phyloP scores from a whole-genome alignment of 2,329 filamentous ascomycete species.

The Fusarium avenaceum region DNA sequence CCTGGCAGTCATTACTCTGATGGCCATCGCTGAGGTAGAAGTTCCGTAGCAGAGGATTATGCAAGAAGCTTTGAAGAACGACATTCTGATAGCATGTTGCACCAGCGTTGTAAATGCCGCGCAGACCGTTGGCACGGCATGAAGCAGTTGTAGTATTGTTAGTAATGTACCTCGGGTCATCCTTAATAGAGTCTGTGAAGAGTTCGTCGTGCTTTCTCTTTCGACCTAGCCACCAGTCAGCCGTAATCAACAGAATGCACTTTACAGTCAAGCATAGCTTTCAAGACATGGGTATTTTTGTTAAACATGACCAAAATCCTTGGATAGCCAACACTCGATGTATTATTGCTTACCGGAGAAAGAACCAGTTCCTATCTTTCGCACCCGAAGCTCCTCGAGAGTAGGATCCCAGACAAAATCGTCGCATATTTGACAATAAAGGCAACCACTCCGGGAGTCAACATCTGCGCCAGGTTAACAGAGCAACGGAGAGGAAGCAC shows the following conservation, averaged over 20 bases:
- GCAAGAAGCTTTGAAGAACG: conserved; percentile 91
- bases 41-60: conserved; percentile 91
- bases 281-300: neutral
- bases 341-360: conserved; percentile 67
- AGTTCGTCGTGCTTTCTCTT: conserved; percentile 84
- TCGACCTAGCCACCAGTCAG: conserved; percentile 61
- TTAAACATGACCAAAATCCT: neutral
- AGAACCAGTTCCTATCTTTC: conserved; percentile 76
- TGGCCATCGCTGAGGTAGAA: conserved; percentile 95
- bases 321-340: neutral
- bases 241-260: neutral
- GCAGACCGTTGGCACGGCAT: conserved; percentile 87
- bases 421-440: conserved; percentile 86
- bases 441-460: conserved; percentile 79
- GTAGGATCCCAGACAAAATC: conserved; percentile 88
- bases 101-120: conserved; percentile 97
- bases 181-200: conserved; percentile 72
- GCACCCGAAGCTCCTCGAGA: conserved; percentile 79
- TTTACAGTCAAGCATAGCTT: neutral
- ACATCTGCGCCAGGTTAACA: conserved; percentile 69
- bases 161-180: conserved; percentile 82
- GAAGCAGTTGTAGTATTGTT: conserved; percentile 83
- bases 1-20: conserved; percentile 78
- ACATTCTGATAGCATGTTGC: conserved; percentile 99
- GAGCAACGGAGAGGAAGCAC: neutral